phyloP scores from a whole-genome alignment of 345 rosid species.

The Ailanthus altissimus region DNA sequence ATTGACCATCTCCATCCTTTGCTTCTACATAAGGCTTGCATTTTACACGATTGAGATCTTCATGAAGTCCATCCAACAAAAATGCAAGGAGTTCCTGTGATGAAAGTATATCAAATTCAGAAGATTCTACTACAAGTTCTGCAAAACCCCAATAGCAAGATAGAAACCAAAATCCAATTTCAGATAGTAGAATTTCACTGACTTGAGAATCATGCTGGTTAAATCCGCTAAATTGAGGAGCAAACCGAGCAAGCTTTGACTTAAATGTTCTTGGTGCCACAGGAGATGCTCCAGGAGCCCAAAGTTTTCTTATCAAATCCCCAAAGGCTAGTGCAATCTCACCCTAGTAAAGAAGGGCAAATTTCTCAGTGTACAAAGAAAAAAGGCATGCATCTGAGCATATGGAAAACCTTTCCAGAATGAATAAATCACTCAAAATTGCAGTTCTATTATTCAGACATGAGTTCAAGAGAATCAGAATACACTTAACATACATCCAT shows the following conservation, averaged over 20 bases:
- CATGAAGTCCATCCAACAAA: slow-evolving; percentile 97
- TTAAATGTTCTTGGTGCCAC: slow-evolving; percentile 88
- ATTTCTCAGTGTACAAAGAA: slow-evolving; percentile 5
- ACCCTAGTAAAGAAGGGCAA: slow-evolving; percentile 55
- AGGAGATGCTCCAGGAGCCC: slow-evolving; percentile 92
- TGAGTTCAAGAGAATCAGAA: slow-evolving; percentile 5
- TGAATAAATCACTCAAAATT: background rate
- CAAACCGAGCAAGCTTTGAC: slow-evolving; percentile 93
- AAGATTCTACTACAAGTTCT: slow-evolving; percentile 23
- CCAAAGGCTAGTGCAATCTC: slow-evolving; percentile 97
- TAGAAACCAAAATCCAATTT: slow-evolving; percentile 28
- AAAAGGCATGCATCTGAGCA: slow-evolving; percentile 11
- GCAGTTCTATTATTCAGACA: slow-evolving; percentile 13
- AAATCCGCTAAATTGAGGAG: slow-evolving; percentile 93
- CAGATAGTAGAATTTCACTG: slow-evolving; percentile 34
- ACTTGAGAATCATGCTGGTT: slow-evolving; percentile 99
- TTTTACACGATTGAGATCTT: slow-evolving; percentile 94
- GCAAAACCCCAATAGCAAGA: slow-evolving; percentile 21
- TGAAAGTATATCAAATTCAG: slow-evolving; percentile 30
- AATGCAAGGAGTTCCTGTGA: slow-evolving; percentile 90
- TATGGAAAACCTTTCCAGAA: slow-evolving; percentile 15
- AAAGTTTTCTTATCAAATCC: slow-evolving; percentile 81
- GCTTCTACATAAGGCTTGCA: slow-evolving; percentile 88
- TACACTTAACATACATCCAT: slow-evolving; percentile 70
- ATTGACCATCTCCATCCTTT: slow-evolving; percentile 82